phyloP scores from a whole-genome alignment of 1,284 basidiomycete genomes.

The Melampsora americana region DNA sequence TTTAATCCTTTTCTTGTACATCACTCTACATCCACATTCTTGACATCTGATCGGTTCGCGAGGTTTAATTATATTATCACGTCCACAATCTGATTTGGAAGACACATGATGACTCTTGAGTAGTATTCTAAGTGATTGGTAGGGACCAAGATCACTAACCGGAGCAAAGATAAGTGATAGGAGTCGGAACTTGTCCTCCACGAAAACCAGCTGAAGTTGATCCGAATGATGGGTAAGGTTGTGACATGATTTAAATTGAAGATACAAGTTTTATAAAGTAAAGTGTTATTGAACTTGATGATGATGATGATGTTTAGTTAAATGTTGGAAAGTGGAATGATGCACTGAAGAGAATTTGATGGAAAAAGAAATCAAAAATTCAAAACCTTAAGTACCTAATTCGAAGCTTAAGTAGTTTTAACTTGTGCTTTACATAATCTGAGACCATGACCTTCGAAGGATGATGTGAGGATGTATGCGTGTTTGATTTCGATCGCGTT shows the following conservation, averaged over 20 bases:
- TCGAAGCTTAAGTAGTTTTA: too few species aligned
- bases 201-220: constrained; percentile 9
- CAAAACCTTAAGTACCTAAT: too few species aligned
- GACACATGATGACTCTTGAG: not conserved
- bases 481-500: too few species aligned
- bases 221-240: constrained; percentile 13
- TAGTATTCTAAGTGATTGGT: not conserved
- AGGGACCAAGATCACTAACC: constrained; percentile 3
- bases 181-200: not conserved
- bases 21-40: constrained; percentile 95
- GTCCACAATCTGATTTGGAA: constrained; percentile 72
- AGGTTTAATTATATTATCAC: constrained; percentile 86
- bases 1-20: constrained; percentile 97
- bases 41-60: constrained; percentile 92
- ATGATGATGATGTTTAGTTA: too few species aligned
- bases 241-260: constrained; percentile 32
- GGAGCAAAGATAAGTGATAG: constrained; percentile 37
- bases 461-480: too few species aligned
- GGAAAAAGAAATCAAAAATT: too few species aligned
- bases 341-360: too few species aligned
- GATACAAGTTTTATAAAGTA: too few species aligned
- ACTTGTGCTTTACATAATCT: too few species aligned
- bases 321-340: too few species aligned
- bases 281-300: too few species aligned
- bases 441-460: too few species aligned